A percentile compares a stretch with the other conserved stretches of the same genome.
phyloP scores from a whole-genome alignment of 345 rosid species.

The Abelmoschus esculentus region DNA sequence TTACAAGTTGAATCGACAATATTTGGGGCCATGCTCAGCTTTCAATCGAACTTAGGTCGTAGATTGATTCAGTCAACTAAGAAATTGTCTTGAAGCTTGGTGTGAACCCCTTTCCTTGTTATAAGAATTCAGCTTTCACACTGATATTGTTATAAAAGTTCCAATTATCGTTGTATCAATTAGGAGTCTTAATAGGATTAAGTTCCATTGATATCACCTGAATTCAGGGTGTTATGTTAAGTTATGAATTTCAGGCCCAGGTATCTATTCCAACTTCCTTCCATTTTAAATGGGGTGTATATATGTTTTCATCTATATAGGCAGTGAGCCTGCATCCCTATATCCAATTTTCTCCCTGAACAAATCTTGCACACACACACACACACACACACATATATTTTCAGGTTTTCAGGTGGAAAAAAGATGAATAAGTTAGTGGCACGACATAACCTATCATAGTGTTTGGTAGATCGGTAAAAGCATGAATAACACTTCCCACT shows the following conservation, averaged over 20 bases:
- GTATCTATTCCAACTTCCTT: background rate
- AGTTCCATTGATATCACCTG: background rate
- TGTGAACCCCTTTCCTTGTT: too few species aligned
- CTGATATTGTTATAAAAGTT: background rate
- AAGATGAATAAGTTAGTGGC: background rate
- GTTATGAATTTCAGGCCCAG: background rate
- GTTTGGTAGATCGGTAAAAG: background rate
- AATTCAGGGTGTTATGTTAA: background rate
- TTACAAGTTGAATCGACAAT: background rate
- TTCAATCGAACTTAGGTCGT: background rate
- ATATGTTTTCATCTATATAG: background rate
- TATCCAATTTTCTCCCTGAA: background rate
- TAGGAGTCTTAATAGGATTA: background rate
- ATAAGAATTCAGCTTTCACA: too few species aligned
- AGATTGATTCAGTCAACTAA: too few species aligned
- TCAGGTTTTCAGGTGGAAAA: background rate
- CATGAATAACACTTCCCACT: background rate
- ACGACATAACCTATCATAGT: background rate
- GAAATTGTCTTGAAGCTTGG: too few species aligned
- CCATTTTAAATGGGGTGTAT: background rate
- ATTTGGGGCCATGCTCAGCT: background rate
- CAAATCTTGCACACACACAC: too few species aligned
- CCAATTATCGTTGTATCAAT: background rate
- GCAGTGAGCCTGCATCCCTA: background rate
- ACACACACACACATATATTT: too few species aligned